Percentiles rank a stretch among this genome's conserved stretches.
Conservation (phyloP, 306 rosid genomes). For the Malus domestica region DNA sequence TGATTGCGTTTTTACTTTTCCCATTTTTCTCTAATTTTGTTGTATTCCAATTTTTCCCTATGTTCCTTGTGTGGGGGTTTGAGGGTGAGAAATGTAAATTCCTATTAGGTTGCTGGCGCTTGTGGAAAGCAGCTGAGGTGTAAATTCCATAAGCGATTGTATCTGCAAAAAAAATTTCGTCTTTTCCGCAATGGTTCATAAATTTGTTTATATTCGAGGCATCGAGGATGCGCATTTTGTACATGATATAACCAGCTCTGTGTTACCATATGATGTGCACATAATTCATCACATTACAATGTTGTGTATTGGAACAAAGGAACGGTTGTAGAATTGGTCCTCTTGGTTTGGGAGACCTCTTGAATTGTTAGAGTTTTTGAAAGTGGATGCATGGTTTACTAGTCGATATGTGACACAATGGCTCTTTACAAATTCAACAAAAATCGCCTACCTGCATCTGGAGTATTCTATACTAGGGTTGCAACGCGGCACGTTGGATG, state of each 20-base stretch:
- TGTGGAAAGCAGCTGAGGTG: constrained; percentile 59
- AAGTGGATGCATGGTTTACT: too few relatives aligned
- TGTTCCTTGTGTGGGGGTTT: constrained; percentile 72
- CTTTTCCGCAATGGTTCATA: constrained; percentile 22
- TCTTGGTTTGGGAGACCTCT: too few relatives aligned
- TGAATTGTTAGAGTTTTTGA: too few relatives aligned
- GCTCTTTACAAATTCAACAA: too few relatives aligned
- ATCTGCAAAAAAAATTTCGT: constrained; percentile 26
- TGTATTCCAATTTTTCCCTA: constrained; percentile 61
- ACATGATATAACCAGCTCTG: background rate
- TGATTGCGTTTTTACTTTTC: constrained; percentile 50
- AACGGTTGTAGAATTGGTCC: background rate
- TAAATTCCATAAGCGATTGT: constrained; percentile 63
- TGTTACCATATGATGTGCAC: background rate
- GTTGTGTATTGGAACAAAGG: background rate
- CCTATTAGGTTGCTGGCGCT: constrained; percentile 61
- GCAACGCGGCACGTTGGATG: too few relatives aligned
- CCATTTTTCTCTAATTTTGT: constrained; percentile 18
- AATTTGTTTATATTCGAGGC: constrained; percentile 6
- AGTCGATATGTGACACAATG: too few relatives aligned
- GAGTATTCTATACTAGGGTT: too few relatives aligned
- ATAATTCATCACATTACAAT: background rate
- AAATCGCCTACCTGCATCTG: too few relatives aligned
- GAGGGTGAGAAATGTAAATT: constrained; percentile 90
- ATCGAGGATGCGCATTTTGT: background rate